Evolutionary conservation across 2,329 filamentous ascomycete species (phyloP), one percentile per base, ranked within the genome.

Genomic region (Pseudogymnoascus pannorum): DNA sequence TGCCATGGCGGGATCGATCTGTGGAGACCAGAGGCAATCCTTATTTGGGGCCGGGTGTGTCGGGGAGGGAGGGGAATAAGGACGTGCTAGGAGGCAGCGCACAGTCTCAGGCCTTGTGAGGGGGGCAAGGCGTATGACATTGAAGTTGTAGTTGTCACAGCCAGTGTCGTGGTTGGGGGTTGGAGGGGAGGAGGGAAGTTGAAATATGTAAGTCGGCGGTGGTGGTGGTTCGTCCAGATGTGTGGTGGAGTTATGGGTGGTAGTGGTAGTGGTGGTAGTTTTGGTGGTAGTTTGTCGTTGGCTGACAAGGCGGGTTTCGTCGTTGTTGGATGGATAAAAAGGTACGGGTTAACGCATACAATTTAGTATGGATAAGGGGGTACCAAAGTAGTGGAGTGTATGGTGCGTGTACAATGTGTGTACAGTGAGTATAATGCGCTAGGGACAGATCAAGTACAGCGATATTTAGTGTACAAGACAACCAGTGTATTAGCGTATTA

Each of bases 1-100:
- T 72, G 86, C 84, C 86, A 75, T 75, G 20, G 42, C 48, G 68
- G 35, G 18, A 36, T 58, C 54, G 54, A 36, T 58, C 16, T 58
- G 54, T 58, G 54, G 54, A 58, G 29, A 36, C 54, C 18, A 58
- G 54, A 36, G 54, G 54, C 54, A 33, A 58, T 33, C 54, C 54
- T 51, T 51, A 51, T 51, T 51, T 51, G 26, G 26, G 54, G 29
- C 54, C 54, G 54, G 54, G 29, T 58, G n/a, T 29, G 29, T 58
- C 54, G 54, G 54, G 14, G n/a, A n/a, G n/a, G n/a, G n/a, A n/a
- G n/a, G n/a, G 29, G 29, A 35, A 51, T 51, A 51, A 51, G 42
- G 22, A 51, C 16, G 42, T 26, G 42, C 33, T 58, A 33, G 29
- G 54, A 58, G 29, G 54, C 33, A 33, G 54, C 54, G 54, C 54